Percentiles rank a stretch among this genome's conserved stretches.
phyloP scores from a whole-genome alignment of 2,329 filamentous ascomycete genomes.

The Orbilia oligospora region DNA sequence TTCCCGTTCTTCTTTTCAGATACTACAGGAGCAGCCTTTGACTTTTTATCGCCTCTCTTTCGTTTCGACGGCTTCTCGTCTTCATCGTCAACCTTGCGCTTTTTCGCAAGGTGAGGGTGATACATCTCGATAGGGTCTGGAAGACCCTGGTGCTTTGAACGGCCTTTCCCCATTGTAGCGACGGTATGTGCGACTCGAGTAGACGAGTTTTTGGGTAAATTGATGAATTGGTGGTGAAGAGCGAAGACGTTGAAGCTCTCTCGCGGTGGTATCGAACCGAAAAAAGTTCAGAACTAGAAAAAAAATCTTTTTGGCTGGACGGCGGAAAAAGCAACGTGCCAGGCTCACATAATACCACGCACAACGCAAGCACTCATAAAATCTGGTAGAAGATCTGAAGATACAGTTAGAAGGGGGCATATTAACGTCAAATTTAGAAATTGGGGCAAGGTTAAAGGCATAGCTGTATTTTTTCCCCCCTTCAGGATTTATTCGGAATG shows the following conservation, averaged over 20 bases:
- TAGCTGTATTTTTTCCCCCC: too few relatives aligned
- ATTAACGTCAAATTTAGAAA: too few relatives aligned
- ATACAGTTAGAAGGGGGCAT: too few relatives aligned
- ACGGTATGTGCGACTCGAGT: slow-evolving; percentile 30
- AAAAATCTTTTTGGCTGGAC: slow-evolving; percentile 33
- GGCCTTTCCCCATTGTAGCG: slow-evolving; percentile 84
- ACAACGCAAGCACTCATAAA: slow-evolving; percentile 26
- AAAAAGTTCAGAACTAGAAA: slow-evolving; percentile 30
- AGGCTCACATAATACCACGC: slow-evolving; percentile 45
- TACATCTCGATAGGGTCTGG: slow-evolving; percentile 85
- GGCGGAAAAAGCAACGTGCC: slow-evolving; percentile 17
- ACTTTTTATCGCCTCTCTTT: slow-evolving; percentile 65
- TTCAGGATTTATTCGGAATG: too few relatives aligned
- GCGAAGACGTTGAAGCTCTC: slow-evolving; percentile 20
- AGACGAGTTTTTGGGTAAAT: slow-evolving; percentile 22
- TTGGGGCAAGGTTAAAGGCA: too few relatives aligned
- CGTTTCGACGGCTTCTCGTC: slow-evolving; percentile 65
- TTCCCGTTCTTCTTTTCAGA: slow-evolving; percentile 63
- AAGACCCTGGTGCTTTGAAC: slow-evolving; percentile 93
- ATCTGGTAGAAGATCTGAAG: too few relatives aligned
- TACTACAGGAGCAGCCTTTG: slow-evolving; percentile 20
- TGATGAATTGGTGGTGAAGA: slow-evolving; percentile 13
- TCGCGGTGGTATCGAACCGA: neutral
- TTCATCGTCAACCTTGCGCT: slow-evolving; percentile 79
- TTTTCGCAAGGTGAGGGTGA: slow-evolving; percentile 77